A percentile compares a stretch with the other conserved stretches of the same genome.
These are phyloP conservation scores for Aureobasidium sp. DNA, from an alignment of 2,329 filamentous ascomycete genomes.

Conservation along the genomic window DNA sequence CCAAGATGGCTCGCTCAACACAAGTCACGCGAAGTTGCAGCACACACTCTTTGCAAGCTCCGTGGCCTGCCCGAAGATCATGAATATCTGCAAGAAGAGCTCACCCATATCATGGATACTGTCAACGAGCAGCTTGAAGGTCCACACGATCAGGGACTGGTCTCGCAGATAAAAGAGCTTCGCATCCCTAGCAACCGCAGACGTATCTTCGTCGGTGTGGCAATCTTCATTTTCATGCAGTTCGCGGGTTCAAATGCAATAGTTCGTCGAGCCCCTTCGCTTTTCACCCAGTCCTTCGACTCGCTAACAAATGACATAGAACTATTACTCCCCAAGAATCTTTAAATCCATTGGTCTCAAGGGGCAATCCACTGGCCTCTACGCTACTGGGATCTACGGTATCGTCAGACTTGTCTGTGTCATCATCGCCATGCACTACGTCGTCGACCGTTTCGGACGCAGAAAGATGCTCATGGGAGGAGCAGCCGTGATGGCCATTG, in stretches of 20 bases:
- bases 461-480: slow-evolving; percentile 34
- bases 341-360: slow-evolving; percentile 32
- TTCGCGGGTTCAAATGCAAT: slow-evolving; percentile 49
- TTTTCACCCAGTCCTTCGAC: too few relatives aligned
- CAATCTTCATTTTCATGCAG: slow-evolving; percentile 60
- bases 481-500: slow-evolving; percentile 30
- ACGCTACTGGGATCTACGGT: slow-evolving; percentile 34
- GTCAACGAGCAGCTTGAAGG: slow-evolving; percentile 9
- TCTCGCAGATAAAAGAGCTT: slow-evolving; percentile 55
- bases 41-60: slow-evolving; percentile 20
- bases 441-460: slow-evolving; percentile 32
- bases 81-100: slow-evolving; percentile 26
- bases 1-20: slow-evolving; percentile 27
- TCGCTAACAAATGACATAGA: slow-evolving; percentile 11
- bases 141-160: slow-evolving; percentile 59
- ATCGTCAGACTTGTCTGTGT: slow-evolving; percentile 32
- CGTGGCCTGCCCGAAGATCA: slow-evolving; percentile 21
- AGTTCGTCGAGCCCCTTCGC: too few relatives aligned
- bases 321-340: slow-evolving; percentile 33
- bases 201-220: slow-evolving; percentile 59
- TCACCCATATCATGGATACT: slow-evolving; percentile 25
- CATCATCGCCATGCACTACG: slow-evolving; percentile 32
- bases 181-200: slow-evolving; percentile 59
- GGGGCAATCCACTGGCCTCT: slow-evolving; percentile 24
- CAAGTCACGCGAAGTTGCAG: slow-evolving; percentile 20